These are phyloP conservation scores for Dactylellina parvicollis DNA, from an alignment of 2,329 filamentous ascomycete species.

Conservation along the genomic window DNA sequence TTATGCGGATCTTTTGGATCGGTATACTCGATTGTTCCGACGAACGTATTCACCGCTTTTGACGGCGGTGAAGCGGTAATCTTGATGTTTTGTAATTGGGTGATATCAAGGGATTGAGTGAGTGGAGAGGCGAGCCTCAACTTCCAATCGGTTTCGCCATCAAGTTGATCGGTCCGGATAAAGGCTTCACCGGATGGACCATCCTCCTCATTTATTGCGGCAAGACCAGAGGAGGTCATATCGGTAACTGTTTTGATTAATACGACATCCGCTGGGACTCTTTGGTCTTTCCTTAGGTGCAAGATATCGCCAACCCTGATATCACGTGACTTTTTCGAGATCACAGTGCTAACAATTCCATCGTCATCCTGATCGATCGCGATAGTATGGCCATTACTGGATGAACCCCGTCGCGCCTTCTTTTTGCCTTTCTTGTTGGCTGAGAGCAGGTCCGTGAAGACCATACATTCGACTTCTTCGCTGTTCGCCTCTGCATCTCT, in stretches of 20 bases:
- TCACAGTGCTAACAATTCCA: slow-evolving; percentile 56
- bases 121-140: slow-evolving; percentile 85
- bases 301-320: slow-evolving; percentile 95
- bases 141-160: slow-evolving; percentile 99
- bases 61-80: slow-evolving; percentile 90
- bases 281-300: slow-evolving; percentile 88
- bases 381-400: slow-evolving; percentile 55
- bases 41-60: slow-evolving; percentile 92
- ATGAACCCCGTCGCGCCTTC: slow-evolving; percentile 41
- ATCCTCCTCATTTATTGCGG: slow-evolving; percentile 60
- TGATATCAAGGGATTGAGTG: slow-evolving; percentile 78
- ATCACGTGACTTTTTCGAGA: slow-evolving; percentile 83
- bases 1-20: slow-evolving; percentile 57
- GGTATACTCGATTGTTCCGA: slow-evolving; percentile 75
- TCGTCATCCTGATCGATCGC: slow-evolving; percentile 48
- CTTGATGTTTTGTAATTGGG: slow-evolving; percentile 73
- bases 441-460: slow-evolving; percentile 55
- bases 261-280: slow-evolving; percentile 92
- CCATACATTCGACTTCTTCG: slow-evolving; percentile 67
- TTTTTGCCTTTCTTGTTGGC: slow-evolving; percentile 56
- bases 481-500: slow-evolving; percentile 95
- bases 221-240: slow-evolving; percentile 55
- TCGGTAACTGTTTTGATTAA: slow-evolving; percentile 83
- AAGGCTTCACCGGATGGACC: slow-evolving; percentile 83
- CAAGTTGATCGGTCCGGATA: slow-evolving; percentile 94